These are phyloP conservation scores for Kluyveromyces starmeri DNA, from an alignment of 805 yeast species.

Conservation along the genomic window DNA sequence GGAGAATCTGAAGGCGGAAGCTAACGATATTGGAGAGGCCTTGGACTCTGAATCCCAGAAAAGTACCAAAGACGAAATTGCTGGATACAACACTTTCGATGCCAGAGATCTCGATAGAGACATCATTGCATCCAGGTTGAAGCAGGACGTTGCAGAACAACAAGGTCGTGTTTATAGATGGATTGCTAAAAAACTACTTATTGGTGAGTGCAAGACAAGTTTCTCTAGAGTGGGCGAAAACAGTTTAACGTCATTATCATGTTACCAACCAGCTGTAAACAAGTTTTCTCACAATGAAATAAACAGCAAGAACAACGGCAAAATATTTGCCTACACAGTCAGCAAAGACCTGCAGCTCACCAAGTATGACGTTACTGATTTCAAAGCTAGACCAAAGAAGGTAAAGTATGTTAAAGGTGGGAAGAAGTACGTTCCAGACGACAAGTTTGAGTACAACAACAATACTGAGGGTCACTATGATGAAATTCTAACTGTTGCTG, in stretches of 20 bases:
- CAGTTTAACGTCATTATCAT: slow-evolving; percentile 39
- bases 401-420: slow-evolving; percentile 63
- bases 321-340: slow-evolving; percentile 57
- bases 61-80: slow-evolving; percentile 17
- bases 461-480: slow-evolving; percentile 65
- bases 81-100: slow-evolving; percentile 52
- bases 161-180: slow-evolving; percentile 75
- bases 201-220: slow-evolving; percentile 33
- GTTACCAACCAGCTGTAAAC: slow-evolving; percentile 31
- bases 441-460: slow-evolving; percentile 35
- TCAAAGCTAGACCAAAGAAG: slow-evolving; percentile 52
- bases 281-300: slow-evolving; percentile 19
- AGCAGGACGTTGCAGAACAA: slow-evolving; percentile 81
- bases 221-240: slow-evolving; percentile 54
- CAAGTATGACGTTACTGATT: slow-evolving; percentile 64
- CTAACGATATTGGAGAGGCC: slow-evolving; percentile 31
- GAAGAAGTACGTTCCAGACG: slow-evolving; percentile 31
- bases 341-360: slow-evolving; percentile 74
- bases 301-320: slow-evolving; percentile 42
- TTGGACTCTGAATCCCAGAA: slow-evolving; percentile 7
- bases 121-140: slow-evolving; percentile 68
- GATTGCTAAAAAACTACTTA: slow-evolving; percentile 42
- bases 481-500: slow-evolving; percentile 70
- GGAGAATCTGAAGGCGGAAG: slow-evolving; percentile 62
- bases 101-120: slow-evolving; percentile 89